A percentile compares a stretch with the other conserved stretches of the same genome.
Conservation (phyloP, 2,329 filamentous ascomycete species). For the Amphichorda felina region DNA sequence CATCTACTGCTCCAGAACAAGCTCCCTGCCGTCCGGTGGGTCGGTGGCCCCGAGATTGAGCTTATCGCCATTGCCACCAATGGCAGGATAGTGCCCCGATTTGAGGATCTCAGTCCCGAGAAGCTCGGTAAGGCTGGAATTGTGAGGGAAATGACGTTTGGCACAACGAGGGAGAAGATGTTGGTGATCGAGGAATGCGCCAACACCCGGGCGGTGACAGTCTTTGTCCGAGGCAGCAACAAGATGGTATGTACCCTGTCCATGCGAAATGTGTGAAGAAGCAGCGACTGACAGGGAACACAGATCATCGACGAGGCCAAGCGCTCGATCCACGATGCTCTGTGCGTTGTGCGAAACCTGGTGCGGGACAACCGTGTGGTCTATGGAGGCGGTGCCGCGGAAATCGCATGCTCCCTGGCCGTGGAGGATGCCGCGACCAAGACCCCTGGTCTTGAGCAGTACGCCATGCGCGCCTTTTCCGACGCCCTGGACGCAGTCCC, state of each 20-base stretch:
- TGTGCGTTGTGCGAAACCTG: conserved; percentile 94
- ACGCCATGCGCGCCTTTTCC: conserved; percentile 95
- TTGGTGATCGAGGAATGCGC: conserved; percentile 98
- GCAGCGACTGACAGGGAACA: conserved; percentile 8
- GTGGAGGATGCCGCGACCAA: conserved; percentile 92
- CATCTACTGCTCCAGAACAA: conserved; percentile 93
- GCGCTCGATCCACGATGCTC: conserved; percentile 89
- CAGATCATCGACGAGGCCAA: conserved; percentile 99
- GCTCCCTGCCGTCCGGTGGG: conserved; percentile 92
- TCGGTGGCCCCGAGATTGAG: conserved; percentile 95
- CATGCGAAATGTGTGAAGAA: background rate
- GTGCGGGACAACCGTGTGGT: conserved; percentile 95
- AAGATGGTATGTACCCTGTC: conserved; percentile 73
- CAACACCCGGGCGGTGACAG: conserved; percentile 90
- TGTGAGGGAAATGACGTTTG: conserved; percentile 91
- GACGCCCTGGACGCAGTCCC: conserved; percentile 89
- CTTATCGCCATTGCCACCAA: conserved; percentile 98
- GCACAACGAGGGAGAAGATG: conserved; percentile 98
- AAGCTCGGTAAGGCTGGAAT: conserved; percentile 87
- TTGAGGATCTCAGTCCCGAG: conserved; percentile 82
- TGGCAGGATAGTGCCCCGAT: conserved; percentile 90
- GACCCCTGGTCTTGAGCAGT: conserved; percentile 95
- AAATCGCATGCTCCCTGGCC: conserved; percentile 92
- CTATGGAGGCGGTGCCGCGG: conserved; percentile 91
- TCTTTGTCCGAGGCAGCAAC: conserved; percentile 95